Base-by-base conservation (phyloP, 805 yeast species). In the Kluyveromyces starmeri region DNA sequence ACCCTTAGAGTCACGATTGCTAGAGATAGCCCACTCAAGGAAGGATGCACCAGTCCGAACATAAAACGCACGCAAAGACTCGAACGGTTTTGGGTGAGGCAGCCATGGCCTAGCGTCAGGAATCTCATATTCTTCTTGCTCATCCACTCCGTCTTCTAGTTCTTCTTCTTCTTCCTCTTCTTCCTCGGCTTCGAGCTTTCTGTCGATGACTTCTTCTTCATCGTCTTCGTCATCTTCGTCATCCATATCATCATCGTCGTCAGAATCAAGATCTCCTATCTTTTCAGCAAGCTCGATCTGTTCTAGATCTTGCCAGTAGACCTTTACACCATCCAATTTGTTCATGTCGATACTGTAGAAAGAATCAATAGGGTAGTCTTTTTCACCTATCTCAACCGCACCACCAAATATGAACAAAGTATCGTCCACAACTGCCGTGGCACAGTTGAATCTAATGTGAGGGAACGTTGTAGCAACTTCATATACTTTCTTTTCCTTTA, bases 21-120 rank as follows among this genome's bases (percentile, higher is more conserved):
- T 82, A 4, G 92, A 79, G 44, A 86, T 82, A 1, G 94, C 84
- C 96, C 97, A 89, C 54, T 85, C 85, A 47, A 89, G 68, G 60
- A 89, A 89, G 18, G 75, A 73, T 4, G 89, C 78, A 38, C 95
- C 94, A 1, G 94, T 76, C 51, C 95, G 78, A 15, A 80, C 64
- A 56, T 92, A 89, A 62, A 89, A 89, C 2, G 74, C 78, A 46
- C 95, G 75, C 40, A 89, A 65, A 2, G 74, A 62, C 62, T 89
- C 97, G 50, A 89, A 92, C 5, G 95, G 79, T 51, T 88, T 86
- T 22, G 98, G 98, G 55, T 88, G 96, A 31, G 97, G 96, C 36
- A 89, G 68, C 95, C 95, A 89, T 12, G 98, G 96, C 55, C 95
- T 74, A 28, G 80, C 82, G 58, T 89, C 98, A 12, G 95, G 94